phyloP scores from a whole-genome alignment of 2,329 filamentous ascomycete species.

The Aureobasidium sp. region DNA sequence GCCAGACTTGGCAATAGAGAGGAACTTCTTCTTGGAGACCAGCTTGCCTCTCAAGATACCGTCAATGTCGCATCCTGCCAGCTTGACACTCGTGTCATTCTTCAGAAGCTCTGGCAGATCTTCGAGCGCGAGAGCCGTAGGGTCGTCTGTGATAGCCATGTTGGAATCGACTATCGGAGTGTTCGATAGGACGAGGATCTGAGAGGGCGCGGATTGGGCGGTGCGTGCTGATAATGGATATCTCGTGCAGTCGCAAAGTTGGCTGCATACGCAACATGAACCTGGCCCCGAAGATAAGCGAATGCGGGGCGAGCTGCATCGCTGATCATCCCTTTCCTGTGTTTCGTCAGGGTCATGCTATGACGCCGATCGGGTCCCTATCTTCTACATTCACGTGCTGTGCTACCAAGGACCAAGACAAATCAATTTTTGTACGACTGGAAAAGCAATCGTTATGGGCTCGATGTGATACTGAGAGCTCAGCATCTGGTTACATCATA shows the following conservation, averaged over 20 bases:
- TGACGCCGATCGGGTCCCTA: background rate
- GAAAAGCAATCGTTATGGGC: background rate
- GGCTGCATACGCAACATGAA: background rate
- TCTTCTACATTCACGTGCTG: background rate
- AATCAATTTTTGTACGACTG: background rate
- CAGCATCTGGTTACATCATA: background rate
- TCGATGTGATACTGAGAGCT: background rate
- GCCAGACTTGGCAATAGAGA: conserved; percentile 68
- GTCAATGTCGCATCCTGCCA: conserved; percentile 81
- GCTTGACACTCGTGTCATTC: conserved; percentile 71
- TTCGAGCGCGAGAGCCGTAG: conserved; percentile 48
- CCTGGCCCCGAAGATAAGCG: conserved; percentile 1
- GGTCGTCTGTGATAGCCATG: conserved; percentile 28
- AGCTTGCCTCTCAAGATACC: conserved; percentile 83
- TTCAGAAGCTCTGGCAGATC: conserved; percentile 59
- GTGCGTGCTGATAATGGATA: background rate
- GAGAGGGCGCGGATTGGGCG: background rate
- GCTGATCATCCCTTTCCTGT: background rate
- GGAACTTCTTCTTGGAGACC: conserved; percentile 86
- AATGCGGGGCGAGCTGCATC: background rate
- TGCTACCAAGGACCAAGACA: background rate
- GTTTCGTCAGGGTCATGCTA: background rate
- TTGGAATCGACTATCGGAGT: background rate
- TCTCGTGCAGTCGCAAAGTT: background rate
- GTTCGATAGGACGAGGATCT: no score